Evolutionary conservation across 257 asterid genomes (phyloP).

Genomic region (Ilex aquifolium): DNA sequence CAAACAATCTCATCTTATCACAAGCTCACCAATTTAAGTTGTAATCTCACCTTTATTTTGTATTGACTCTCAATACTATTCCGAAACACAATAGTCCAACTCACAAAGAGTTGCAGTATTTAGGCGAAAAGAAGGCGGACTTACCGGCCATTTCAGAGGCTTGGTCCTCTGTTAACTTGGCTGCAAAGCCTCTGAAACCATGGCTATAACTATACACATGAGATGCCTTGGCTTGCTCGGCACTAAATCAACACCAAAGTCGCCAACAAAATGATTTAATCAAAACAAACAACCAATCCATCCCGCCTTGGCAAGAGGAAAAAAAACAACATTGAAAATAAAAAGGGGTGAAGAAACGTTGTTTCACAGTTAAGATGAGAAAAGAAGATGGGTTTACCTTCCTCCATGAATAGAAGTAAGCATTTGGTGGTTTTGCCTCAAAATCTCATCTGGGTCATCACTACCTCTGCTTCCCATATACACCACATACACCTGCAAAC

Average conservation of each 20-base stretch:
- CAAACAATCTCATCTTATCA: too few relatives aligned
- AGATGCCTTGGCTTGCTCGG: conserved; percentile 68
- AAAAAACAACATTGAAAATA: background rate
- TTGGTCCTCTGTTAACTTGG: conserved; percentile 74
- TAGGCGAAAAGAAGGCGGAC: conserved; percentile 11
- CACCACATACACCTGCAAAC: conserved; percentile 81
- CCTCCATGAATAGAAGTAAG: conserved; percentile 70
- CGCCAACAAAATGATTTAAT: background rate
- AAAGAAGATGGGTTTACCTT: conserved; percentile 37
- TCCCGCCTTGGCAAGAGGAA: background rate
- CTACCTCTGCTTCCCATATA: conserved; percentile 78
- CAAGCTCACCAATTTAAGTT: too few relatives aligned
- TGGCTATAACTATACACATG: conserved; percentile 83
- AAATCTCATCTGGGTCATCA: conserved; percentile 72
- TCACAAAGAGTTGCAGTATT: conserved; percentile 7
- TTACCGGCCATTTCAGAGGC: conserved; percentile 74
- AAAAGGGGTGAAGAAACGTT: background rate
- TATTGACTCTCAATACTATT: too few relatives aligned
- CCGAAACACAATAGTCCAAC: too few relatives aligned
- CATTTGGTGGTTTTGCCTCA: conserved; percentile 67
- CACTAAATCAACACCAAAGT: conserved; percentile 36
- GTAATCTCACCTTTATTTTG: too few relatives aligned
- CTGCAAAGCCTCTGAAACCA: conserved; percentile 98
- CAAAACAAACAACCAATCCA: background rate
- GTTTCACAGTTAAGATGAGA: background rate